Conservation (phyloP, 192 early-diverging fungal genomes). For the Rhizophagus sp. region DNA sequence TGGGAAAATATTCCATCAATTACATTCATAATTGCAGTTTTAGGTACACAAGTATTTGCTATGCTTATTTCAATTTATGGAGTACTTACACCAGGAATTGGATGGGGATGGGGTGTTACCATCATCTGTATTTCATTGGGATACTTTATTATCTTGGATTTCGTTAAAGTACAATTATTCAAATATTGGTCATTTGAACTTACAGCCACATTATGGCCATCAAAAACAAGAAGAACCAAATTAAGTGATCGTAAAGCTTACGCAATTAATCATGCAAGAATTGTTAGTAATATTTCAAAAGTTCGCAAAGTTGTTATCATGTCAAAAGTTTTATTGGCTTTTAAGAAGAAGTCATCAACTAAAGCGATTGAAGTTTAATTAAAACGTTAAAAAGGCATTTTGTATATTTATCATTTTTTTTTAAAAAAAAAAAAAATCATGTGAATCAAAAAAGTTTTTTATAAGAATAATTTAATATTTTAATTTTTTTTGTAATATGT, state of each 20-base stretch:
- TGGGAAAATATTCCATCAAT: constrained; percentile 84
- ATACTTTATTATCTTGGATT: constrained; percentile 84
- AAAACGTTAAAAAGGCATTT: too few relatives aligned
- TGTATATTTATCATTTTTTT: too few relatives aligned
- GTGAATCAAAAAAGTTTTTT: too few relatives aligned
- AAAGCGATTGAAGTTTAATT: background rate
- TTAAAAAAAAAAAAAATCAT: too few relatives aligned
- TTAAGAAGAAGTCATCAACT: background rate
- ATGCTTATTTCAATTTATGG: constrained; percentile 77
- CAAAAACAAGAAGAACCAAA: constrained; percentile 60
- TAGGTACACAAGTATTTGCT: constrained; percentile 90
- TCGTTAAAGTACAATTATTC: constrained; percentile 90
- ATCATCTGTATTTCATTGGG: constrained; percentile 76
- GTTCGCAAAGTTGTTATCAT: constrained; percentile 43
- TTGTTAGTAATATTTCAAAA: constrained; percentile 45
- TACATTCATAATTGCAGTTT: constrained; percentile 78
- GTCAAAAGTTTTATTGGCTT: constrained; percentile 39
- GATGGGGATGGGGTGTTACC: constrained; percentile 70
- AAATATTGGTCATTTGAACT: constrained; percentile 87
- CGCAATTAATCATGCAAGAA: constrained; percentile 47
- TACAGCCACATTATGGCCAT: constrained; percentile 83
- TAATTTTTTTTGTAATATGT: too few relatives aligned
- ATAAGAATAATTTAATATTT: too few relatives aligned
- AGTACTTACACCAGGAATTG: constrained; percentile 67
- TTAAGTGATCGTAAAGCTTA: constrained; percentile 55